Base-by-base conservation (phyloP, 1,139 yeast genomes). In the Geotrichum europaeum region DNA sequence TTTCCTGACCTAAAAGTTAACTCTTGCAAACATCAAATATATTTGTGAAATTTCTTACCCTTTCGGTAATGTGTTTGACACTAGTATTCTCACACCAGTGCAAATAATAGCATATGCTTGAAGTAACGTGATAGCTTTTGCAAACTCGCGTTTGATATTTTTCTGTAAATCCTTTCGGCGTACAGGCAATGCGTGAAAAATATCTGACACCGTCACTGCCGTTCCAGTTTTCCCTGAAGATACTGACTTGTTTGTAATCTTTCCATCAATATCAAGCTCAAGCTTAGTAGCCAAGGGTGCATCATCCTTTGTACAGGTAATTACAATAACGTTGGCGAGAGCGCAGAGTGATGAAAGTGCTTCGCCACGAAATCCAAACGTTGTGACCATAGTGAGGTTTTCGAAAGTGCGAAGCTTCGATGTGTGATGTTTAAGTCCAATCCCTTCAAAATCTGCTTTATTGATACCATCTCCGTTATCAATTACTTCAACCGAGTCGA, bases 381-480 rank as follows among this genome's bases (percentile, higher is more conserved):
- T 76, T 1, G 51, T 57, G 18, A 75, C 67, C 25, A 47, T 34
- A 53, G 81, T 80, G 67, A 87, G 75, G 61, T 86, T 87, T 4
- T 77, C 89, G 78, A 63, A 88, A 1, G 72, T 68, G 0, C 71
- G 63, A 12, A 94, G 74, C 70, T 94, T 94, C 0, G 98, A 92
- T 0, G 99, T 94, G 67, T 85, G 82, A 69, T 89, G 89, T 65
- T 87, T 86, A 61, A 80, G 68, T 47, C 96, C 94, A 1, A 94
- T 72, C 9, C 75, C 72, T 1, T 75, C 82, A 68, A 83, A 85
- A 67, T 92, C 96, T 0, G 74, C 74, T 7, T 75, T 73, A 0
- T 73, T 70, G 1, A 92, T 87, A 0, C 98, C 98, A 55, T 75
- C 73, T 0, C 97, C 97, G 70, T 91, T 84, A 73, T 92, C 98